These are phyloP conservation scores for Raffaelea ambrosiae DNA, from an alignment of 2,329 filamentous ascomycete genomes.

Conservation along the genomic window DNA sequence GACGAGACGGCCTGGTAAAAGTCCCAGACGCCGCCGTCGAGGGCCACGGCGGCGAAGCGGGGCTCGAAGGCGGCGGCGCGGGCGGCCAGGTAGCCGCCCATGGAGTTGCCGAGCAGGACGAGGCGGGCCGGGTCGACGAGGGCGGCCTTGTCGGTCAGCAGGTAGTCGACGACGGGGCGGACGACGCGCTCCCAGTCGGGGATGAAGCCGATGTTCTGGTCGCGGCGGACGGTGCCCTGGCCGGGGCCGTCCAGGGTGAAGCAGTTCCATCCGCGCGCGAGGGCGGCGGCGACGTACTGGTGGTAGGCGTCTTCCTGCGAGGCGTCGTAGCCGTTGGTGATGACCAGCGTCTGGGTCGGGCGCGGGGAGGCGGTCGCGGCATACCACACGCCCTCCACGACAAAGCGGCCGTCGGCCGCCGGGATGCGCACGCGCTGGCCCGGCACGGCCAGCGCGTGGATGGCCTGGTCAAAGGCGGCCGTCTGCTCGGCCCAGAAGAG, in stretches of 20 bases:
- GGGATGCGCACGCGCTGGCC: slow-evolving; percentile 21
- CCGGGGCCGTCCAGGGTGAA: slow-evolving; percentile 38
- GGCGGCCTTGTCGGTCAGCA: slow-evolving; percentile 11
- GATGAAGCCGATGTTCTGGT: slow-evolving; percentile 34
- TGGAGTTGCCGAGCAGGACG: slow-evolving; percentile 30
- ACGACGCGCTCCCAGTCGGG: slow-evolving; percentile 32
- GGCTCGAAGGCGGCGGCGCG: slow-evolving; percentile 34
- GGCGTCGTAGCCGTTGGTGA: slow-evolving; percentile 33
- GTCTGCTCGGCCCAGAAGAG: slow-evolving; percentile 21
- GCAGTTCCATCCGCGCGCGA: slow-evolving; percentile 32
- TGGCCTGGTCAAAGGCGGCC: slow-evolving; percentile 19
- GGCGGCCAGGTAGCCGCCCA: slow-evolving; percentile 30
- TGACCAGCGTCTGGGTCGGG: slow-evolving; percentile 27
- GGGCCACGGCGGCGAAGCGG: slow-evolving; percentile 27
- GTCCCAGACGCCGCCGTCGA: slow-evolving; percentile 29
- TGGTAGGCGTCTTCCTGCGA: slow-evolving; percentile 35
- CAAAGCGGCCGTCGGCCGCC: slow-evolving; percentile 11
- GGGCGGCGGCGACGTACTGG: slow-evolving; percentile 21
- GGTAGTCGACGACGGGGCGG: slow-evolving; percentile 29
- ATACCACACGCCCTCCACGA: slow-evolving; percentile 24
- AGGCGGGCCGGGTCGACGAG: slow-evolving; percentile 23
- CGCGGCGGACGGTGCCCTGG: slow-evolving; percentile 29
- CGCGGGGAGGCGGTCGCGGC: slow-evolving; percentile 7
- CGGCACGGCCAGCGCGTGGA: slow-evolving; percentile 19
- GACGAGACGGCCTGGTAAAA: slow-evolving; percentile 9